These are phyloP conservation scores for Diplosphaera chodatii DNA, from an alignment of 139 green algal genomes.

Conservation along the genomic window DNA sequence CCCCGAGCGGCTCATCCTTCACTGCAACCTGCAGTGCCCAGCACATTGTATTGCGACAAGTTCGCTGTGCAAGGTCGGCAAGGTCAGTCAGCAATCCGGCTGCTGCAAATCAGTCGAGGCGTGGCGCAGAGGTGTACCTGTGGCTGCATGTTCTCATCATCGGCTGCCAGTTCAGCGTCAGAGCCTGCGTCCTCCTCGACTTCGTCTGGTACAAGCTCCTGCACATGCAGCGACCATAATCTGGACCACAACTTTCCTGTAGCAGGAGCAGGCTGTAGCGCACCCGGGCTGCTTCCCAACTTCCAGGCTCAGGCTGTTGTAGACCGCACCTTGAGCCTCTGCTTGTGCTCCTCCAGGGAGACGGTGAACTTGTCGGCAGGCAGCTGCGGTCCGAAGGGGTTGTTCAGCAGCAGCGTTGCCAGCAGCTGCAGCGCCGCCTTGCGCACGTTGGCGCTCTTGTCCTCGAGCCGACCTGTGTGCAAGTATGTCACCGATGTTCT, in stretches of 20 bases:
- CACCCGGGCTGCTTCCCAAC: no score
- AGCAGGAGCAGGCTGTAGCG: no score
- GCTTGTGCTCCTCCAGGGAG: slow-evolving; percentile 25
- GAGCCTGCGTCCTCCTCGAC: slow-evolving; percentile 4
- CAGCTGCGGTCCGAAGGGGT: slow-evolving; percentile 70
- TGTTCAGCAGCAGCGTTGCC: slow-evolving; percentile 54
- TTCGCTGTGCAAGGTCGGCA: neutral
- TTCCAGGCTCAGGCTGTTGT: slow-evolving; percentile 1
- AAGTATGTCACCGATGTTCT: no score
- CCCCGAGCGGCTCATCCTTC: slow-evolving; percentile 1
- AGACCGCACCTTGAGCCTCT: slow-evolving; percentile 24
- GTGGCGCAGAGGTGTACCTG: no score
- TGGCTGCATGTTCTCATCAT: slow-evolving; percentile 5
- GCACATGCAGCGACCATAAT: neutral
- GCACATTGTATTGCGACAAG: no score
- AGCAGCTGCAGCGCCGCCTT: slow-evolving; percentile 73
- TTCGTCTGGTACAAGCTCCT: slow-evolving; percentile 2
- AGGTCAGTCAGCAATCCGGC: no score
- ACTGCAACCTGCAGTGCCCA: neutral
- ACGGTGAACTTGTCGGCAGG: slow-evolving; percentile 22
- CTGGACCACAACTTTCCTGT: no score
- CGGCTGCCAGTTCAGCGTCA: neutral
- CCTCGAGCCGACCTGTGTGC: slow-evolving; percentile 56
- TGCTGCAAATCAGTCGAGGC: no score
- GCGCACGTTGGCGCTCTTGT: slow-evolving; percentile 70